phyloP scores from a whole-genome alignment of 306 rosid species.

The Crotalaria pallida region DNA sequence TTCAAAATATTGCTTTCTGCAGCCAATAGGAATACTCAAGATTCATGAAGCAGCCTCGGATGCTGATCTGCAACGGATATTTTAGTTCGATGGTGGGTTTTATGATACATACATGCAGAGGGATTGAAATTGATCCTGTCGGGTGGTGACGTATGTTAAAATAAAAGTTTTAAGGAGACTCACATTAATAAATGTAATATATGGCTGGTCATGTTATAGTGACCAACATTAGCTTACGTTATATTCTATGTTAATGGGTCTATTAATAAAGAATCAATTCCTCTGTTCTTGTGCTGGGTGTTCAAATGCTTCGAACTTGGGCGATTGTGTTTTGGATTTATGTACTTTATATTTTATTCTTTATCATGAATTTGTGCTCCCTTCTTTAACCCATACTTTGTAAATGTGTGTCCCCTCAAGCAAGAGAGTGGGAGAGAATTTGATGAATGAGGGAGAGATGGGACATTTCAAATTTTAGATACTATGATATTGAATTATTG shows the following conservation, averaged over 20 bases:
- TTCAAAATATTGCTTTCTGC: slow-evolving; percentile 29
- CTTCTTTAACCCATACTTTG: slow-evolving; percentile 27
- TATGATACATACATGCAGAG: not conserved
- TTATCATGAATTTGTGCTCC: slow-evolving; percentile 35
- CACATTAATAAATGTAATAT: slow-evolving; percentile 32
- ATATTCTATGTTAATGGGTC: slow-evolving; percentile 32
- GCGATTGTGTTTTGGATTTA: slow-evolving; percentile 4
- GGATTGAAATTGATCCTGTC: not conserved
- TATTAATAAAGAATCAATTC: slow-evolving; percentile 30
- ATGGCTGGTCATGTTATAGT: slow-evolving; percentile 28
- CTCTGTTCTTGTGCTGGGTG: slow-evolving; percentile 35
- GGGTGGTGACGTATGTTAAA: slow-evolving; percentile 13
- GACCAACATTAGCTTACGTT: slow-evolving; percentile 33
- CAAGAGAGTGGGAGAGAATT: not conserved
- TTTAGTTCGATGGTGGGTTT: slow-evolving; percentile 20
- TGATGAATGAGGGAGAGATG: not conserved
- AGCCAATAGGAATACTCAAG: slow-evolving; percentile 29
- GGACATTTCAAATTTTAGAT: slow-evolving; percentile 18
- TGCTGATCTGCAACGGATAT: slow-evolving; percentile 18
- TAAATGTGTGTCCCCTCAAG: not conserved
- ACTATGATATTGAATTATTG: not conserved
- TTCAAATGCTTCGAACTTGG: slow-evolving; percentile 19
- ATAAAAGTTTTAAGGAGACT: not conserved
- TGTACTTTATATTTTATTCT: slow-evolving; percentile 12
- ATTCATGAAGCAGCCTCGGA: slow-evolving; percentile 25